Evolutionary conservation across 306 rosid genomes (phyloP).

Genomic region (Prunus mongolica): DNA sequence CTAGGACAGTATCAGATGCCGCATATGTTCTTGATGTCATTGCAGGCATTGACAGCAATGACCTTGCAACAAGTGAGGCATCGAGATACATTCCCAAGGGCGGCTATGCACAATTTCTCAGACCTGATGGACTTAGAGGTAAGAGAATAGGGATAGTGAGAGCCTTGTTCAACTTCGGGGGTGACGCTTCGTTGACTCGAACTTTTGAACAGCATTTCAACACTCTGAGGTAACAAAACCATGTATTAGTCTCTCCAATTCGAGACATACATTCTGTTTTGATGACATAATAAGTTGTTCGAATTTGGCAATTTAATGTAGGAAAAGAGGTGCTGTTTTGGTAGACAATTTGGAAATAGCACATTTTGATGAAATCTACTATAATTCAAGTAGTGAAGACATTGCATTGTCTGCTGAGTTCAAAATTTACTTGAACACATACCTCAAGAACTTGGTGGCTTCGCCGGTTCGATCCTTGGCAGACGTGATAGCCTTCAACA

Average conservation of each 20-base stretch:
- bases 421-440: constrained; percentile 14
- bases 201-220: constrained; percentile 35
- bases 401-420: not conserved
- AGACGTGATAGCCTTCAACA: constrained; percentile 24
- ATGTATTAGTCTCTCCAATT: not conserved
- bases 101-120: constrained; percentile 56
- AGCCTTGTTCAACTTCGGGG: constrained; percentile 18
- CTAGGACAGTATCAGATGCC: constrained; percentile 70
- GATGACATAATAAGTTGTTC: not conserved
- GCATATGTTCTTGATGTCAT: constrained; percentile 66
- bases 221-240: constrained; percentile 44
- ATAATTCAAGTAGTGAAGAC: not conserved
- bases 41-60: constrained; percentile 56
- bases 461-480: constrained; percentile 20
- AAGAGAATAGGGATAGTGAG: constrained; percentile 50
- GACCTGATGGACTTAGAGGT: constrained; percentile 40
- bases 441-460: constrained; percentile 20
- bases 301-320: not conserved
- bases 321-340: constrained; percentile 46
- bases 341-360: constrained; percentile 41
- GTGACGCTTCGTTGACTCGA: constrained; percentile 10
- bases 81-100: constrained; percentile 48
- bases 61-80: constrained; percentile 41
- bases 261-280: not conserved
- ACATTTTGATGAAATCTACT: constrained; percentile 2